Evolutionary conservation across 2,329 filamentous ascomycete genomes (phyloP).

Genomic region (Cladophialophora yegresii): DNA sequence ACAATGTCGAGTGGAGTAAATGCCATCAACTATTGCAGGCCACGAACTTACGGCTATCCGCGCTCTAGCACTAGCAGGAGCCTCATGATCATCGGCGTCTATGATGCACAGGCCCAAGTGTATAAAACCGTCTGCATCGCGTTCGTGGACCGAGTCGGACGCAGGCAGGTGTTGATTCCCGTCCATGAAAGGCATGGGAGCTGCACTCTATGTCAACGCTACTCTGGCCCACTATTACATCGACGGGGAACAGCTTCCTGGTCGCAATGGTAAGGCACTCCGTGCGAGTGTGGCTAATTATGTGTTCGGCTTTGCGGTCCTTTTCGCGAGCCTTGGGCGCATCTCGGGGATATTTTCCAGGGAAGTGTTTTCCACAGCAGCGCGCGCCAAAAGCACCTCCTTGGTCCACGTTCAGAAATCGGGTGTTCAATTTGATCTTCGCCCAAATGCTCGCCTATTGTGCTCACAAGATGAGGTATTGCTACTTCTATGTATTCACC

Average conservation of each 20-base stretch:
- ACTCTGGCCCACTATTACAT: slow-evolving; percentile 45
- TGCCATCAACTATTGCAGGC: slow-evolving; percentile 50
- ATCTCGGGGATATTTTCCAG: slow-evolving; percentile 53
- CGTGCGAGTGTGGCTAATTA: slow-evolving; percentile 53
- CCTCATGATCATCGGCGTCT: slow-evolving; percentile 56
- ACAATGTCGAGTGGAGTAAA: slow-evolving; percentile 54
- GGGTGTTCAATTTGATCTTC: slow-evolving; percentile 52
- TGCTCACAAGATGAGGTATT: slow-evolving; percentile 49
- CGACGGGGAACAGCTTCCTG: slow-evolving; percentile 34
- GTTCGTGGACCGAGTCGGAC: slow-evolving; percentile 52
- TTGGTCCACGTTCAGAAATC: slow-evolving; percentile 51
- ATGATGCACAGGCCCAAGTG: slow-evolving; percentile 52
- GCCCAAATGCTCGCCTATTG: slow-evolving; percentile 54
- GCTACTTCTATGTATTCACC: slow-evolving; percentile 55
- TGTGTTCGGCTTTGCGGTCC: slow-evolving; percentile 51
- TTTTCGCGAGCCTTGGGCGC: slow-evolving; percentile 48
- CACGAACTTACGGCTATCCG: slow-evolving; percentile 49
- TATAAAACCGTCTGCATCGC: slow-evolving; percentile 53
- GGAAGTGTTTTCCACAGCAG: slow-evolving; percentile 51
- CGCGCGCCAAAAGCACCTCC: slow-evolving; percentile 48
- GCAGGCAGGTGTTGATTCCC: slow-evolving; percentile 54
- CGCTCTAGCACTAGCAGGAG: slow-evolving; percentile 47
- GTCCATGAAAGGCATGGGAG: slow-evolving; percentile 49
- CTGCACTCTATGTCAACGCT: slow-evolving; percentile 46
- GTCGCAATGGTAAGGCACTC: slow-evolving; percentile 41